Evolutionary conservation across 345 rosid species (phyloP), one percentile per base, ranked within the genome.

Genomic region (Boechera stricta): DNA sequence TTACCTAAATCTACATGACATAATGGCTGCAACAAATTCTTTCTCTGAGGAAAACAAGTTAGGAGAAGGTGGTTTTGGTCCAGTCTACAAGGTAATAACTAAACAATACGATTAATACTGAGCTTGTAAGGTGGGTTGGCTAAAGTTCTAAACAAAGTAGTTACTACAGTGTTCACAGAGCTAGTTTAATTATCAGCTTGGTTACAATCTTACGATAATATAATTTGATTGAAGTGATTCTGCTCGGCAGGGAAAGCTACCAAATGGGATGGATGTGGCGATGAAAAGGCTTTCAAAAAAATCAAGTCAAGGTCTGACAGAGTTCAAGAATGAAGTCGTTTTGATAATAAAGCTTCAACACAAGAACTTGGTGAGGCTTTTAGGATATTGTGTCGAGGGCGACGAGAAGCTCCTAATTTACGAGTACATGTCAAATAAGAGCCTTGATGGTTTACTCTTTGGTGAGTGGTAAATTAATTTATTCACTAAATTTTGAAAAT

Each of bases 51-150:
- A 64, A 4, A 13, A 15, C 8, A 64, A 64, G 38, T 2, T 64
- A 44, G 68, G 68, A 7, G 53, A 64, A 64, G 68, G 68, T 3
- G 68, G 68, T 64, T 64, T 64, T 42, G 53, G 68, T 26, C 68
- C 68, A 0, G 68, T 64, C 5, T 64, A 44, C 38, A 64, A 64
- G 68, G 68, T 64, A 13, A 5, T 38, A 18, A 15, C 0, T 12
- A 56, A 58, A 31, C 13, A 33, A 7, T 33, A 15, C 5, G 26
- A 33, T 32, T 56, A 6, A 3, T 35, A 0, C 55, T 48, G 21
- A 21, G 21, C 21, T 0, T 21, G 21, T 21, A 3, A 9, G 5
- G 12, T 53, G 0, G 33, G 10, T 53, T 53, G 54, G 7, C 13
- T 24, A 52, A 10, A 24, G 7, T 26, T 21, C 4, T 35, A 59